These are phyloP conservation scores for Agrocybe chaxingu DNA, from an alignment of 768 basidiomycete genomes.

Conservation along the genomic window DNA sequence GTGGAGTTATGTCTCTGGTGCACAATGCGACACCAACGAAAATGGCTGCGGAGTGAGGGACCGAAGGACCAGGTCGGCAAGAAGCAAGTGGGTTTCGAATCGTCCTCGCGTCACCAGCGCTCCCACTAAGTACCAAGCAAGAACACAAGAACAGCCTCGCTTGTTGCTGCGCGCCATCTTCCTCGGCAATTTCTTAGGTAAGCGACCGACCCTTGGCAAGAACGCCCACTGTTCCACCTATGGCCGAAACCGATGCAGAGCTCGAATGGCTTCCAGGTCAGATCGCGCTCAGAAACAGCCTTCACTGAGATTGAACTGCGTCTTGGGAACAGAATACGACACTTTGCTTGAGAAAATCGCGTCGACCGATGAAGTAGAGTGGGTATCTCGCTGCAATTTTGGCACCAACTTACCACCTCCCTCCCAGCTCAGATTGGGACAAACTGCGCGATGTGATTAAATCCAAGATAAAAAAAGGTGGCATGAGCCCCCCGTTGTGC, in stretches of 20 bases:
- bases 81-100: no score
- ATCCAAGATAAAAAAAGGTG: constrained; percentile 66
- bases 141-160: no score
- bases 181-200: no score
- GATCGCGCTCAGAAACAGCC: no score
- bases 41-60: background rate
- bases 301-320: no score
- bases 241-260: no score
- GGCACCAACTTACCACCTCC: constrained; percentile 1
- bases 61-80: background rate
- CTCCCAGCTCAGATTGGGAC: constrained; percentile 63
- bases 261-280: no score
- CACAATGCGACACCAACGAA: background rate
- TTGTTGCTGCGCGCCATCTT: no score
- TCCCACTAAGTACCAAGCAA: no score
- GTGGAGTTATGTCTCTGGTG: background rate
- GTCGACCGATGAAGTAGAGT: constrained; percentile 63
- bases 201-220: no score
- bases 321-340: constrained; percentile 47
- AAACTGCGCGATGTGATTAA: constrained; percentile 71
- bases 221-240: no score
- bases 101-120: no score
- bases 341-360: constrained; percentile 58
- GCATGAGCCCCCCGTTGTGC: constrained; percentile 11
- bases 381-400: constrained; percentile 20